Base-by-base conservation (phyloP, 306 rosid genomes). In the Trifolium dubium region DNA sequence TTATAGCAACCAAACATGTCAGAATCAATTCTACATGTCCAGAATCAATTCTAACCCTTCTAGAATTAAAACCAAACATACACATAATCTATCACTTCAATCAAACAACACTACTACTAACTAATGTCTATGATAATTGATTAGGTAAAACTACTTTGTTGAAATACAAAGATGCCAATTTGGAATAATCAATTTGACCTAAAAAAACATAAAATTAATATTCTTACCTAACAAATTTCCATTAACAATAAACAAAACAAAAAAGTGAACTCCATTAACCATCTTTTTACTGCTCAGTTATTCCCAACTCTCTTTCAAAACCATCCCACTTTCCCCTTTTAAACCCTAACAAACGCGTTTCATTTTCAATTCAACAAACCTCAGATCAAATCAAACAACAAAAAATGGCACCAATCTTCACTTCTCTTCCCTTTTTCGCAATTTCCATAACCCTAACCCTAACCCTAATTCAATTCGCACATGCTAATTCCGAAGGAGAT, bases 401-500 rank as follows among this genome's bases (percentile, higher is more conserved):
- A 55, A 58, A 54, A 0, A 50, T 56, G 66, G 73, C 67, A 11
- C 59, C 77, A 43, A 37, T 29, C 15, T 49, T 67, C 72, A 13
- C 53, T 78, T 62, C 51, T 44, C 37, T 71, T 47, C 28, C 83
- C 55, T 55, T 86, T 54, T 44, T 50, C 62, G 56, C 46, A 10
- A 8, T 87, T 31, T 63, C 71, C 55, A 47, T 89, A 78, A 77
- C 83, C 85, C 81, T 83, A 65, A 69, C 83, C 67, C 64, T 60
- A 60, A 60, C 65, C 66, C 66, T 60, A 60, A 4, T 72, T 61
- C 80, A 75, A 17, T 32, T 76, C 8, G 91, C 74, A 2, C 23
- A 1, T 17, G 91, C 84, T 0, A 93, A 93, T 86, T 86, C 94
- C 29, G 98, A 93, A 84, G 97, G 97, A 2, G 98, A 91, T 73